Conservation (phyloP, 2,329 filamentous ascomycete species). For the Monilinia laxa region DNA sequence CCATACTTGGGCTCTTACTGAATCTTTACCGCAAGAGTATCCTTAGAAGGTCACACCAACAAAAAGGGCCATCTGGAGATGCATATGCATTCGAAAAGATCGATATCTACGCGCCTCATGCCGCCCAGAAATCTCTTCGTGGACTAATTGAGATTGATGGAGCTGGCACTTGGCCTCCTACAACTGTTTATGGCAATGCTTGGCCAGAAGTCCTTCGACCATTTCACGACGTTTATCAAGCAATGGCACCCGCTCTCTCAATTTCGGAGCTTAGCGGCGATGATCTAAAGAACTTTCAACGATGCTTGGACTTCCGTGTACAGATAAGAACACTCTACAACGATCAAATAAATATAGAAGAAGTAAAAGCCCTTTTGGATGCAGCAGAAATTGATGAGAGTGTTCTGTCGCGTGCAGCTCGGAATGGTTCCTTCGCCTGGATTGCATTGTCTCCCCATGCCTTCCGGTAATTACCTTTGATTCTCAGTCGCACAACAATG, state of each 20-base stretch:
- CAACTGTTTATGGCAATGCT: conserved; percentile 27
- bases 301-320: conserved; percentile 22
- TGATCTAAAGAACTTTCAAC: conserved; percentile 34
- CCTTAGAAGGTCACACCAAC: not conserved
- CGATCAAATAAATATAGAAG: conserved; percentile 14
- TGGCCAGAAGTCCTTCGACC: conserved; percentile 39
- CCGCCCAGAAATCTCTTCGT: conserved; percentile 6
- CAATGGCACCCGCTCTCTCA: conserved; percentile 37
- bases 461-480: conserved; percentile 33
- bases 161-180: conserved; percentile 34
- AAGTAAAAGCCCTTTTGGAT: conserved; percentile 17
- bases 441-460: conserved; percentile 41
- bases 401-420: conserved; percentile 37
- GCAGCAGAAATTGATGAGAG: conserved; percentile 35
- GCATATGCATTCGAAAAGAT: not conserved
- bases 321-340: conserved; percentile 16
- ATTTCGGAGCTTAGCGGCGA: conserved; percentile 33
- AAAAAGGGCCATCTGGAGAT: not conserved
- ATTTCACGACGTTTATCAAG: conserved; percentile 40
- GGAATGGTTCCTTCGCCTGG: conserved; percentile 42
- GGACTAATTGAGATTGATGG: conserved; percentile 27
- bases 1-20: conserved; percentile 5
- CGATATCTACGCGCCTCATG: not conserved
- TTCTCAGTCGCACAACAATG: not conserved
- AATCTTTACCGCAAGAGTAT: conserved; percentile 6